A percentile compares a stretch with the other conserved stretches of the same genome.
Conservation (phyloP, 306 rosid genomes). For the Citrullus amarus region DNA sequence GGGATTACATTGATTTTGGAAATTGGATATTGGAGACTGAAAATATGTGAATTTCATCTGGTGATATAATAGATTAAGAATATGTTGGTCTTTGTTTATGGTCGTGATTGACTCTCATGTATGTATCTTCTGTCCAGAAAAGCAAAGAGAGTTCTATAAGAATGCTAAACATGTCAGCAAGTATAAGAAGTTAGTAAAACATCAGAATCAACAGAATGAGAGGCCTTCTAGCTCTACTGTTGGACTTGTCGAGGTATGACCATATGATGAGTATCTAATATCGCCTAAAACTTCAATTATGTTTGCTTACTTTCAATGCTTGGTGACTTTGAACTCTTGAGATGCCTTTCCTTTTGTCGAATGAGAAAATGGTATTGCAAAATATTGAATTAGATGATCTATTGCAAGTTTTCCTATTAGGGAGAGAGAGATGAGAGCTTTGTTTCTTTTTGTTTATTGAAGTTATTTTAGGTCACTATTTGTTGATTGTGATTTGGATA, state of each 20-base stretch:
- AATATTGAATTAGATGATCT: neutral
- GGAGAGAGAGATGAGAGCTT: neutral
- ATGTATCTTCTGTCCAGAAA: slow-evolving; percentile 36
- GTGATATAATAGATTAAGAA: neutral
- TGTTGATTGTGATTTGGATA: neutral
- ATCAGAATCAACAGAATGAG: slow-evolving; percentile 25
- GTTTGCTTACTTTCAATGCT: neutral
- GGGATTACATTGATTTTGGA: neutral
- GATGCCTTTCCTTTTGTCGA: neutral
- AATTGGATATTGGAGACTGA: neutral
- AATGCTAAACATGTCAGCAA: slow-evolving; percentile 70
- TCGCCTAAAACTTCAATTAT: neutral
- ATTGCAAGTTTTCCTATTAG: neutral
- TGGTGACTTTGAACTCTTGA: neutral
- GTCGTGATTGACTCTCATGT: slow-evolving; percentile 7
- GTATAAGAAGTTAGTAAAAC: slow-evolving; percentile 55
- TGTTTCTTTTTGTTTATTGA: neutral
- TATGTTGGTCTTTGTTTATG: neutral
- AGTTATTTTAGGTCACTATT: neutral
- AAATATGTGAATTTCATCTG: neutral
- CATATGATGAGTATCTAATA: neutral
- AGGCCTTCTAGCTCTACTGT: slow-evolving; percentile 9
- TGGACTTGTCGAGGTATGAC: slow-evolving; percentile 31
- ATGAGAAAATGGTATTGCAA: neutral
- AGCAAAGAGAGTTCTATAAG: slow-evolving; percentile 57